Evolutionary conservation across 305 asterid species (phyloP), one percentile per base, ranked within the genome.

Genomic region (Solanum hybrid): DNA sequence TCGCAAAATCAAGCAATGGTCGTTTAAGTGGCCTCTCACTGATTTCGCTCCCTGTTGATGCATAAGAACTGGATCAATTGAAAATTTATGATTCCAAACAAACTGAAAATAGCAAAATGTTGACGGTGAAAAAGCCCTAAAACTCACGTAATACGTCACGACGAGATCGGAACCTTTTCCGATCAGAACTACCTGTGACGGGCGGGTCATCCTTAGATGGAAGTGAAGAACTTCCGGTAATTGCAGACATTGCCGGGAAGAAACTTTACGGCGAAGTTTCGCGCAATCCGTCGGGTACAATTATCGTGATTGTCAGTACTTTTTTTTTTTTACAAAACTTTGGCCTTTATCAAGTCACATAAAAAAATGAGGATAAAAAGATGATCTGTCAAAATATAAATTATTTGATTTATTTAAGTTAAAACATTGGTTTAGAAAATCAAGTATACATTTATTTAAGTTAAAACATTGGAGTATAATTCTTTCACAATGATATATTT

Each of bases 61-160:
- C 87, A 34, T 81, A 10, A 76, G 28, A 31, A n/a, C 35, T 51
- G 14, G 42, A 67, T 71, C 37, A n/a, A 39, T 36, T 42, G 8
- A 16, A 16, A 42, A 71, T 18, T 5, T 24, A 36, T 16, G 22
- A 79, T 11, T 2, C 6, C 9, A 18, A 34, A 20, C 10, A n/a
- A 18, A 31, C 2, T 20, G 3, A 11, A 80, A 57, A 34, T 31
- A 9, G 26, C 22, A 90, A 4, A 4, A 13, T 8, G 31, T 5
- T 35, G 24, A 40, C 73, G 33, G 37, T 34, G 26, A 89, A 34
- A 29, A 5, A 11, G 2, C 20, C 83, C 46, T 20, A 39, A 29
- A 39, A 93, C 96, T 91, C 81, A 96, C 98, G 94, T 75, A 95
- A 94, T 86, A 95, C 95, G 90, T 95, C 97, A n/a, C 94, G 89